These are phyloP conservation scores for Coniochaeta ligniaria DNA, from an alignment of 2,329 filamentous ascomycete genomes.

Conservation along the genomic window DNA sequence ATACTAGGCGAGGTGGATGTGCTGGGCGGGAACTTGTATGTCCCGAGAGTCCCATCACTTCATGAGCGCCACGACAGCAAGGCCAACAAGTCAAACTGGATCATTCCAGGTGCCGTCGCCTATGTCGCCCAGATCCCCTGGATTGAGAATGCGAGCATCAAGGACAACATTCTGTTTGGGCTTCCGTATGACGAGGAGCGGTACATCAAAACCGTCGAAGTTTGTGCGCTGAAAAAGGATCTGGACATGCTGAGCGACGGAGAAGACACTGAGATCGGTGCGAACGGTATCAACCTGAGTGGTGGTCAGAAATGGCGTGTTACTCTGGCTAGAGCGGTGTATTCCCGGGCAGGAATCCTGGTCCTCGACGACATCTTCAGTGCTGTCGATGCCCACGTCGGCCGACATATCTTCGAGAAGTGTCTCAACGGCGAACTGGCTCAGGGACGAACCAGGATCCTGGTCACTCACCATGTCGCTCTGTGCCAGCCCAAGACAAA, in stretches of 20 bases:
- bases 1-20: conserved; percentile 72
- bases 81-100: conserved; percentile 60
- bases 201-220: conserved; percentile 62
- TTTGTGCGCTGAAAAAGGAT: conserved; percentile 70
- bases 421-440: conserved; percentile 67
- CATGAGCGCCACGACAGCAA: conserved; percentile 52
- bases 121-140: conserved; percentile 76
- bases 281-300: conserved; percentile 77
- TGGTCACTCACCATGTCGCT: conserved; percentile 75
- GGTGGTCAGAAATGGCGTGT: conserved; percentile 81
- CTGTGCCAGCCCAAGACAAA: conserved; percentile 64
- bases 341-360: conserved; percentile 69
- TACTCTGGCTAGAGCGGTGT: conserved; percentile 71
- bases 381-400: conserved; percentile 74
- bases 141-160: conserved; percentile 77
- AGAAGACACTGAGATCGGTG: conserved; percentile 73
- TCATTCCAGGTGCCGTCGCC: conserved; percentile 61
- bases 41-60: conserved; percentile 41
- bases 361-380: conserved; percentile 81
- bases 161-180: conserved; percentile 73
- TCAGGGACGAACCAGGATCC: conserved; percentile 61
- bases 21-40: conserved; percentile 52
- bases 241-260: conserved; percentile 70
- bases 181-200: conserved; percentile 62
- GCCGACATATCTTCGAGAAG: conserved; percentile 70